Percentiles rank a stretch among this genome's conserved stretches.
phyloP scores from a whole-genome alignment of 768 basidiomycete species.

The Gloeostereum incarnatum region DNA sequence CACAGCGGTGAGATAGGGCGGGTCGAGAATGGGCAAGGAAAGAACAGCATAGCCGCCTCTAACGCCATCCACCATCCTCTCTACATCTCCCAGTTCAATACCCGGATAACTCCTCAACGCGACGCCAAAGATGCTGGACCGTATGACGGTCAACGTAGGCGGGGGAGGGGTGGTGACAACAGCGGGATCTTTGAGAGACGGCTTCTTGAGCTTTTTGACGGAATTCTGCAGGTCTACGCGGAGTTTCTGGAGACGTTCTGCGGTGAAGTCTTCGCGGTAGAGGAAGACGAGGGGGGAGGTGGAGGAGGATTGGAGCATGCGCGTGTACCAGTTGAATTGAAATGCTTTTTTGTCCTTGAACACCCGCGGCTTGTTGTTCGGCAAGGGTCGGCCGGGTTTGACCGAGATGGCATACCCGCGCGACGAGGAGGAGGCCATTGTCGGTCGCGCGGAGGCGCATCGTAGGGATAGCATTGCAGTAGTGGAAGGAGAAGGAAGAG shows the following conservation, averaged over 20 bases:
- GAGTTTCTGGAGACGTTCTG: slow-evolving; percentile 56
- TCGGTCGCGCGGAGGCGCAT: too few species aligned
- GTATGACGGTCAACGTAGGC: slow-evolving; percentile 60
- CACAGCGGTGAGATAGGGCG: slow-evolving; percentile 60
- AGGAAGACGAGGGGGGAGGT: slow-evolving; percentile 68
- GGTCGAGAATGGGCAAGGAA: slow-evolving; percentile 56
- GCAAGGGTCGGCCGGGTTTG: slow-evolving; percentile 36
- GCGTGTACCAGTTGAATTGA: slow-evolving; percentile 73
- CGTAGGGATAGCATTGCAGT: too few species aligned
- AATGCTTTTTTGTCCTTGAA: slow-evolving; percentile 73
- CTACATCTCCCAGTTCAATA: slow-evolving; percentile 36
- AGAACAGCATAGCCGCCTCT: slow-evolving; percentile 60
- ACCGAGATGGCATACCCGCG: slow-evolving; percentile 53
- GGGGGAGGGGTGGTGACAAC: slow-evolving; percentile 17
- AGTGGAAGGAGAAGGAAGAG: too few species aligned
- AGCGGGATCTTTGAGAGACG: slow-evolving; percentile 20
- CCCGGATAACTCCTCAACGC: slow-evolving; percentile 54
- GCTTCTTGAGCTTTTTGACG: slow-evolving; percentile 27
- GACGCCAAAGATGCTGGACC: slow-evolving; percentile 74
- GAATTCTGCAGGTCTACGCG: slow-evolving; percentile 60
- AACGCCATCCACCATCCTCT: slow-evolving; percentile 45
- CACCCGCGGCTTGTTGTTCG: slow-evolving; percentile 52
- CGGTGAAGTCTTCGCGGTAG: slow-evolving; percentile 66
- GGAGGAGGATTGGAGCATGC: slow-evolving; percentile 50
- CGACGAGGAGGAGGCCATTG: slow-evolving; percentile 12